phyloP scores from a whole-genome alignment of 2,329 filamentous ascomycete genomes.

The Monilinia aucupariae region DNA sequence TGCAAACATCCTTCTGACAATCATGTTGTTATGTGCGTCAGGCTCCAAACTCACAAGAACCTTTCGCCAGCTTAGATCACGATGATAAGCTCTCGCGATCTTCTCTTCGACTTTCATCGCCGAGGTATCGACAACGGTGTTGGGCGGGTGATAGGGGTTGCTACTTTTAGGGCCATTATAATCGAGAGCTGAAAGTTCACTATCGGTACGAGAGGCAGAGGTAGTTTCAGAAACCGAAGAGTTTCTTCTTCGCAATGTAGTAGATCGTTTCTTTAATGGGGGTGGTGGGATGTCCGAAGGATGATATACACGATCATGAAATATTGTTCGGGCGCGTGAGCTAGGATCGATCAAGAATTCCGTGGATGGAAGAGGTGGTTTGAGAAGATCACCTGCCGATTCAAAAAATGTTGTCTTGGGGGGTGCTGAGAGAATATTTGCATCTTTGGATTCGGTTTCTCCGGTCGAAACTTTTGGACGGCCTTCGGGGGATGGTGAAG shows the following conservation, averaged over 20 bases:
- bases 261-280: constrained; percentile 53
- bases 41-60: constrained; percentile 92
- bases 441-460: constrained; percentile 39
- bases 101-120: constrained; percentile 94
- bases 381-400: constrained; percentile 85
- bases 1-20: constrained; percentile 91
- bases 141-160: constrained; percentile 42
- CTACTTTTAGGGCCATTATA: constrained; percentile 49
- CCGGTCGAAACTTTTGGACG: constrained; percentile 31
- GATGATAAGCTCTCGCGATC: constrained; percentile 92
- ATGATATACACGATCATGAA: constrained; percentile 94
- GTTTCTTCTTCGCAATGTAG: constrained; percentile 23
- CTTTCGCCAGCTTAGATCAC: constrained; percentile 89
- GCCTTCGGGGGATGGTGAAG: constrained; percentile 28
- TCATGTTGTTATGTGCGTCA: constrained; percentile 97
- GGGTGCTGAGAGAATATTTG: constrained; percentile 57
- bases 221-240: constrained; percentile 16
- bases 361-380: constrained; percentile 75
- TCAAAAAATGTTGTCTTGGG: constrained; percentile 93
- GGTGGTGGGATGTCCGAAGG: constrained; percentile 87
- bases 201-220: constrained; percentile 40
- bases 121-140: constrained; percentile 52
- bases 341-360: constrained; percentile 81
- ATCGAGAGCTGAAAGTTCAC: constrained; percentile 41
- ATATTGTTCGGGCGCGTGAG: constrained; percentile 80